phyloP scores from a whole-genome alignment of 106 monocot genomes.

The Acorus calamus region DNA sequence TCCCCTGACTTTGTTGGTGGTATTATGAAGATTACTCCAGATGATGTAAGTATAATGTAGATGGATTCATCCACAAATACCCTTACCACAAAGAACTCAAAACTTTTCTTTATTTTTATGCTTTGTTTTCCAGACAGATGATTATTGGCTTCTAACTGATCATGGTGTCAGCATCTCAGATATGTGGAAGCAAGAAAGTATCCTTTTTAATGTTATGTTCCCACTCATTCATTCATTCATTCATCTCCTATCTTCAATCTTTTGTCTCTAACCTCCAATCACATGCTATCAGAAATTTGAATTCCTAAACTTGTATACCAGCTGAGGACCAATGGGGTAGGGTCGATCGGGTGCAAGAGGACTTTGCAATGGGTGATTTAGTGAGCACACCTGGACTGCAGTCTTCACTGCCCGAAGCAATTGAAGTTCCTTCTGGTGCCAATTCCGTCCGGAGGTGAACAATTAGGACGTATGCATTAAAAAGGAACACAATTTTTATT shows the following conservation, averaged over 20 bases:
- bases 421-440: slow-evolving; percentile 5
- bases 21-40: slow-evolving; percentile 79
- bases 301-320: slow-evolving; percentile 20
- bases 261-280: background rate
- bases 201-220: slow-evolving; percentile 20
- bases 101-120: background rate
- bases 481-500: too few species aligned
- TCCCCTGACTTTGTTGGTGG: slow-evolving; percentile 53
- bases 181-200: slow-evolving; percentile 57
- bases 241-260: background rate
- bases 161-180: slow-evolving; percentile 52
- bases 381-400: slow-evolving; percentile 29
- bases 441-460: background rate
- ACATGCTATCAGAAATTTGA: background rate
- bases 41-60: slow-evolving; percentile 62
- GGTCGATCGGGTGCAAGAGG: slow-evolving; percentile 19
- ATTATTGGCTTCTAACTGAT: slow-evolving; percentile 64
- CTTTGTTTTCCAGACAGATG: slow-evolving; percentile 48
- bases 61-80: slow-evolving; percentile 4
- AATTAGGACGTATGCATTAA: too few species aligned
- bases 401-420: slow-evolving; percentile 12
- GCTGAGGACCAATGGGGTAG: slow-evolving; percentile 54
- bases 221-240: background rate
- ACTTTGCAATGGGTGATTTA: slow-evolving; percentile 26
- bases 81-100: too few species aligned